These are phyloP conservation scores for Neurospora sp. DNA, from an alignment of 495 filamentous ascomycete genomes.

Conservation along the genomic window DNA sequence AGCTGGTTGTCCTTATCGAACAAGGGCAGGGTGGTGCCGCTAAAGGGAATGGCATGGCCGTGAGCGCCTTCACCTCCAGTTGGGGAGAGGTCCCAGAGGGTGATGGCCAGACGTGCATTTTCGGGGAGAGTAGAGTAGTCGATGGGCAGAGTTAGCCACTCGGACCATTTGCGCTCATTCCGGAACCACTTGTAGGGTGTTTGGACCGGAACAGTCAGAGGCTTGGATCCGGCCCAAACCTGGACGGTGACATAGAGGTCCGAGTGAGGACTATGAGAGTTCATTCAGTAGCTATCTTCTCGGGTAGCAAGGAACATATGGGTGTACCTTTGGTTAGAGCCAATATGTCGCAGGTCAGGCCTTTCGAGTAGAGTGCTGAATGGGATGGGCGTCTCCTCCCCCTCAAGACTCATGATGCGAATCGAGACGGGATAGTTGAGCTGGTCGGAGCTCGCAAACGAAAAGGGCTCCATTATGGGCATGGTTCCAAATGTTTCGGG, in stretches of 20 bases:
- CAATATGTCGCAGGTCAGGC: conserved; percentile 73
- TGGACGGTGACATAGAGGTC: conserved; percentile 91
- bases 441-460: conserved; percentile 77
- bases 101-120: conserved; percentile 79
- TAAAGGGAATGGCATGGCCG: conserved; percentile 79
- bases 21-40: conserved; percentile 79
- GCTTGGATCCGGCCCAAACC: conserved; percentile 93
- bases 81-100: conserved; percentile 88
- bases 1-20: conserved; percentile 87
- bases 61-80: conserved; percentile 52
- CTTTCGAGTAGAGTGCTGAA: conserved; percentile 68
- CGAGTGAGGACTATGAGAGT: conserved; percentile 45
- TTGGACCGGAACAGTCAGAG: conserved; percentile 80
- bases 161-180: conserved; percentile 74
- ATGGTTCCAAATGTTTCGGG: neutral
- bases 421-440: conserved; percentile 71
- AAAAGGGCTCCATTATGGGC: conserved; percentile 76
- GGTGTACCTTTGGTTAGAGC: conserved; percentile 49
- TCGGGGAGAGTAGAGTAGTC: conserved; percentile 68
- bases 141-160: conserved; percentile 87
- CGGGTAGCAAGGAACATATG: conserved; percentile 26
- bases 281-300: neutral
- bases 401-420: conserved; percentile 83
- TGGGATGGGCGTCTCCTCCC: conserved; percentile 66
- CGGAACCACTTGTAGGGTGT: conserved; percentile 89